Percentiles rank a stretch among this genome's conserved stretches.
phyloP scores from a whole-genome alignment of 805 yeast genomes.

The Metschnikowia reukaufii region DNA sequence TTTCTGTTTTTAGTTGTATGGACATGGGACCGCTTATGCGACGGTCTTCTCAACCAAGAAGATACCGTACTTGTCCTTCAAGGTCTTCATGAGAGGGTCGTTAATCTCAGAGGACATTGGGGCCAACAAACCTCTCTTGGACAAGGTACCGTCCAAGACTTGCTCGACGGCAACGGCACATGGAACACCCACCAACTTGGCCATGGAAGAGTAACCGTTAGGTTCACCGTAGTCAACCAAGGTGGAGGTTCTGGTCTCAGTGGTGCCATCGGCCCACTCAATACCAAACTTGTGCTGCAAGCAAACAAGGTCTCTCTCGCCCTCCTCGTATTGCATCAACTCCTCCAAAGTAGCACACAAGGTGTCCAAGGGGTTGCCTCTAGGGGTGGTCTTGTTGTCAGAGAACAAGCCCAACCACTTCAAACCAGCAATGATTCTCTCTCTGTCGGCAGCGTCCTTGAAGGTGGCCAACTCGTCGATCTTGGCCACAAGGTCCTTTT shows the following conservation, averaged over 20 bases:
- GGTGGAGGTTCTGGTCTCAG: conserved; percentile 92
- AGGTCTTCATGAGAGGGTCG: conserved; percentile 85
- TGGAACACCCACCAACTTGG: conserved; percentile 96
- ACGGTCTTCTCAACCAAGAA: conserved; percentile 82
- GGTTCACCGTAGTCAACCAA: conserved; percentile 91
- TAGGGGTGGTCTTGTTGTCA: conserved; percentile 71
- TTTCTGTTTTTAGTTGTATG: background rate
- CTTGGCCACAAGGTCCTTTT: conserved; percentile 71
- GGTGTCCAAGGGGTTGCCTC: conserved; percentile 94
- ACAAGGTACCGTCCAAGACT: conserved; percentile 76
- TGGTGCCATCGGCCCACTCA: conserved; percentile 90
- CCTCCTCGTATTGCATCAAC: conserved; percentile 92
- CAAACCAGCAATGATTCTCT: conserved; percentile 83
- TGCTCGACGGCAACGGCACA: conserved; percentile 93
- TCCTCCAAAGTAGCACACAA: conserved; percentile 94
- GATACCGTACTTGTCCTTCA: conserved; percentile 88
- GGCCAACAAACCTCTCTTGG: conserved; percentile 83
- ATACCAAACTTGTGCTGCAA: conserved; percentile 98
- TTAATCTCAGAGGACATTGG: conserved; percentile 91
- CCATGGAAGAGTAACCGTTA: conserved; percentile 94
- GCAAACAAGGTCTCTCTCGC: conserved; percentile 92
- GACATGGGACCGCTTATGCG: background rate
- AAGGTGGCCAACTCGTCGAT: conserved; percentile 78
- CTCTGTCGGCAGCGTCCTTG: conserved; percentile 78
- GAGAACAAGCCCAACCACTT: conserved; percentile 94